These are phyloP conservation scores for Neurospora sp. DNA, from an alignment of 495 filamentous ascomycete genomes.

Conservation along the genomic window DNA sequence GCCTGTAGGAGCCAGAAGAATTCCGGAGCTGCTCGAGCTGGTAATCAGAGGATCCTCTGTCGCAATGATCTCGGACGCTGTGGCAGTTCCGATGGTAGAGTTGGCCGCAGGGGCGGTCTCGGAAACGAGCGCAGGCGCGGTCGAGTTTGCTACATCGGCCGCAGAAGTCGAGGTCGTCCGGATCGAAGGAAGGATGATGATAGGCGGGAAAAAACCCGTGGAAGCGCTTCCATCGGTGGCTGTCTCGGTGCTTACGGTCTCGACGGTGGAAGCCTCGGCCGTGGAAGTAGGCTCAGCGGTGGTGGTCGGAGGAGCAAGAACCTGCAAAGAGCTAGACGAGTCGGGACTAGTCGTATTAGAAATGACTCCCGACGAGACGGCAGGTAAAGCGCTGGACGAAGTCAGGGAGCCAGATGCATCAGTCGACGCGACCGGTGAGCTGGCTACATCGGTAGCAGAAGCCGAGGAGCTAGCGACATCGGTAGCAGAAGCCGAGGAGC, in stretches of 20 bases:
- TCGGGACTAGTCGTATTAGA: background rate
- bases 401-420: background rate
- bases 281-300: background rate
- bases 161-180: background rate
- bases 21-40: slow-evolving; percentile 3
- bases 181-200: slow-evolving; percentile 4
- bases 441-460: background rate
- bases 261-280: background rate
- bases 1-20: slow-evolving; percentile 7
- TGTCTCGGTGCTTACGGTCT: background rate
- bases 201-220: background rate
- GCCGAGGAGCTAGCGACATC: slow-evolving; percentile 1
- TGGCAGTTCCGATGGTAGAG: background rate
- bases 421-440: background rate
- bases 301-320: background rate
- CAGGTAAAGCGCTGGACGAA: background rate
- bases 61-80: background rate
- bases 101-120: background rate
- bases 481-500: background rate
- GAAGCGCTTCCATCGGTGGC: background rate
- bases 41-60: slow-evolving; percentile 1
- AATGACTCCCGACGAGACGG: background rate
- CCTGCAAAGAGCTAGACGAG: background rate
- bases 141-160: background rate
- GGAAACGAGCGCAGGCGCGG: background rate